phyloP scores from a whole-genome alignment of 1,284 basidiomycete genomes.

The Cystobasidium sp. region DNA sequence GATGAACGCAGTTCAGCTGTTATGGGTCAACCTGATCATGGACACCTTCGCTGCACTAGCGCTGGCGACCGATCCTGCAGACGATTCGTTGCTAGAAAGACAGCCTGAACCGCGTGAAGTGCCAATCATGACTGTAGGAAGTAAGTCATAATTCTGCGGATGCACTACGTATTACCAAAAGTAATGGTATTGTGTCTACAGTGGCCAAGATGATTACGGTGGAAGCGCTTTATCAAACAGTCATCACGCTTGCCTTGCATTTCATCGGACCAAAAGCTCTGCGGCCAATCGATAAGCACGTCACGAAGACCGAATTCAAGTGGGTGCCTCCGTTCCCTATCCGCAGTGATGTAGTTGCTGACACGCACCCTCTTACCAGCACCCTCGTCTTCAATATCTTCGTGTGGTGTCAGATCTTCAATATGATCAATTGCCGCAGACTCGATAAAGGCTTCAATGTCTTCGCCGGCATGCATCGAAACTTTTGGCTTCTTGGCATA shows the following conservation, averaged over 20 bases:
- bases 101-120: slow-evolving; percentile 55
- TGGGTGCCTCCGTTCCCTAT: background rate
- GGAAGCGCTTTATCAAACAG: slow-evolving; percentile 56
- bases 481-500: slow-evolving; percentile 46
- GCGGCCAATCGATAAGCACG: slow-evolving; percentile 45
- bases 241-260: slow-evolving; percentile 55
- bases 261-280: slow-evolving; percentile 55
- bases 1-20: slow-evolving; percentile 47
- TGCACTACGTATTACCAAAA: background rate
- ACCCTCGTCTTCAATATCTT: slow-evolving; percentile 48
- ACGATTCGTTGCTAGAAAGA: slow-evolving; percentile 54
- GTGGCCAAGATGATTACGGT: slow-evolving; percentile 58
- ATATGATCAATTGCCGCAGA: slow-evolving; percentile 46
- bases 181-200: slow-evolving; percentile 40
- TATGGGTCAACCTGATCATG: slow-evolving; percentile 50
- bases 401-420: slow-evolving; percentile 50
- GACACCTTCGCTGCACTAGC: slow-evolving; percentile 57
- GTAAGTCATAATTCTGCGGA: slow-evolving; percentile 6
- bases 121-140: slow-evolving; percentile 54
- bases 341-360: background rate
- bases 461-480: slow-evolving; percentile 45
- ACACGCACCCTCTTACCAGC: slow-evolving; percentile 36
- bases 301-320: slow-evolving; percentile 32
- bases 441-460: slow-evolving; percentile 45
- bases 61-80: slow-evolving; percentile 57